Base-by-base conservation (phyloP, 495 filamentous ascomycete species). In the Letharia columbiana region DNA sequence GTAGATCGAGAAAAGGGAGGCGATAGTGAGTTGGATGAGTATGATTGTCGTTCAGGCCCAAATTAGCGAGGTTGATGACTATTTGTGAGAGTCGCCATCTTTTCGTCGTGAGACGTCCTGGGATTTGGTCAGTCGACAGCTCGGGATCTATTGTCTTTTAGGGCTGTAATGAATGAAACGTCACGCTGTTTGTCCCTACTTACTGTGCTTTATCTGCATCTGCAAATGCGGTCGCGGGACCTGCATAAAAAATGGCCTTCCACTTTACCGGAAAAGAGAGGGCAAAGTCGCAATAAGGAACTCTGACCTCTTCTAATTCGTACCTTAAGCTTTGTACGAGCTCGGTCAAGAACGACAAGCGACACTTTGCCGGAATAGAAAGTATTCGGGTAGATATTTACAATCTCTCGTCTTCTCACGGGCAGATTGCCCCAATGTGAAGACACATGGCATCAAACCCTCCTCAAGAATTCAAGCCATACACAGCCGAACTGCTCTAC, bases 1-100 rank as follows among this genome's bases (percentile, higher is more conserved):
- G 63, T 39, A 47, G 18, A 39, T 41, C 63, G 17, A 57, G 42
- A 40, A 23, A 33, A 31, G 41, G 28, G n/a, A 37, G 63, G 58
- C 23, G 33, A 35, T 10, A 31, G 31, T 28, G 45, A 17, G 23
- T 40, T 12, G 20, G 4, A 37, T 47, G 40, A n/a, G 28, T 35
- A 37, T 39, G 5, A n/a, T 31, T n/a, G 33, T 58, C 12, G n/a
- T 23, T 20, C 23, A 58, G 63, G 28, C 40, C 33, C 33, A 35
- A 23, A 4, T 54, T 9, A 41, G 44, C 12, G 31, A 56, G 52
- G 2, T 35, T 33, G 52, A 17, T 56, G 28, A 35, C 12, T 35
- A 28, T 31, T 28, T 50, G 23, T 35, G 33, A 37, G 15, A 8
- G 31, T 10, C 31, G 18, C 52, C 9, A 23, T 37, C 18, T 20